phyloP scores from a whole-genome alignment of 169 alveolate species.

The Blepharisma undulans region DNA sequence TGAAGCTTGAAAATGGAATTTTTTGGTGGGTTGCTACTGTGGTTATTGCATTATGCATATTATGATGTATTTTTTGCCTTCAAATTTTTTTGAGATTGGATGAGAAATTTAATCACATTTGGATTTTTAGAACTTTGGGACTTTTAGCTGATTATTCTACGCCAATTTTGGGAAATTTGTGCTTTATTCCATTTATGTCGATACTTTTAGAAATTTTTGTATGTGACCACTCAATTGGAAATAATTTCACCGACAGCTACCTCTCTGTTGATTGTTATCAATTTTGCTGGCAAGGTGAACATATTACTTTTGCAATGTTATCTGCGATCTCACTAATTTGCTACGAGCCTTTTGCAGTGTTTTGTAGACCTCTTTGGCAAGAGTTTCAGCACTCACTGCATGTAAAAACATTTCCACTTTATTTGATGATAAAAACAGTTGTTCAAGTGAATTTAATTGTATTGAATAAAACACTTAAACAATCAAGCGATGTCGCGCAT shows the following conservation, averaged over 20 bases:
- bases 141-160: background rate
- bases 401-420: background rate
- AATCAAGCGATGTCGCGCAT: background rate
- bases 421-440: background rate
- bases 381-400: background rate
- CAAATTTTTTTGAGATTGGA: background rate
- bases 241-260: background rate
- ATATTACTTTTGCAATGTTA: background rate
- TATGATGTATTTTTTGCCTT: background rate
- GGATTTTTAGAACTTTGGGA: background rate
- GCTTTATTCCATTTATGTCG: background rate
- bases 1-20: background rate
- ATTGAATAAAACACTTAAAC: background rate
- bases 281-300: conserved; percentile 32
- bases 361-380: conserved; percentile 14
- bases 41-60: background rate
- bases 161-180: conserved; percentile 18
- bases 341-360: background rate
- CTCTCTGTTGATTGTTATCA: background rate
- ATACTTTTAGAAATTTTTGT: background rate
- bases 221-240: conserved; percentile 2
- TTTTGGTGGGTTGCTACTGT: background rate
- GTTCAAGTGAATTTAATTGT: conserved; percentile 5
- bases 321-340: background rate
- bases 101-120: background rate